These are phyloP conservation scores for Sophora flavescens DNA, from an alignment of 306 rosid genomes.

Conservation along the genomic window DNA sequence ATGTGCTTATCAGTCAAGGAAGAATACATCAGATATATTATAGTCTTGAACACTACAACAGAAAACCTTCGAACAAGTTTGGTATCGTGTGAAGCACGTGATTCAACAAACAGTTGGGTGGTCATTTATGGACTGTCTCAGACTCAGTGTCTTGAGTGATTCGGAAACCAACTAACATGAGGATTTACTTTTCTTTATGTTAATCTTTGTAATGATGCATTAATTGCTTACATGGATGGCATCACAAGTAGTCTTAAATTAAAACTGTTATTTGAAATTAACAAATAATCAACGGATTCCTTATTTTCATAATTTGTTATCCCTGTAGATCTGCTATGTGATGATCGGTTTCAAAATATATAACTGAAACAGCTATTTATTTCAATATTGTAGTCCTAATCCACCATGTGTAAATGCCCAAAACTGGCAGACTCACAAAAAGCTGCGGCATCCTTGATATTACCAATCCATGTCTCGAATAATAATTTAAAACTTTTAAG, in stretches of 20 bases:
- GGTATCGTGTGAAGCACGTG: not conserved
- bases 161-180: not conserved
- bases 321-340: not conserved
- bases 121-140: not conserved
- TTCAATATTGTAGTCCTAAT: not conserved
- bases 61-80: not conserved
- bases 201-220: not conserved
- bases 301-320: not conserved
- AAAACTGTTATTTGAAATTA: not conserved
- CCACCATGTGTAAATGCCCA: not conserved
- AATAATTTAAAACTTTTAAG: not conserved
- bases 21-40: not conserved
- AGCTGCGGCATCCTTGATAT: not conserved
- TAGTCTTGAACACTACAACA: not conserved
- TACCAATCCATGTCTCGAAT: not conserved
- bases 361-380: not conserved
- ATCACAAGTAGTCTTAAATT: not conserved
- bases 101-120: conserved; percentile 2
- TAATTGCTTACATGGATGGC: not conserved
- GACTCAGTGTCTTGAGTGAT: not conserved
- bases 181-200: not conserved
- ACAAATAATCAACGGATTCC: not conserved
- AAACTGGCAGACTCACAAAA: not conserved
- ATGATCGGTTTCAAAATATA: not conserved
- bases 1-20: not conserved